A percentile compares a stretch with the other conserved stretches of the same genome.
Conservation (phyloP, 768 basidiomycete genomes). For the Lentinus tigrinus region DNA sequence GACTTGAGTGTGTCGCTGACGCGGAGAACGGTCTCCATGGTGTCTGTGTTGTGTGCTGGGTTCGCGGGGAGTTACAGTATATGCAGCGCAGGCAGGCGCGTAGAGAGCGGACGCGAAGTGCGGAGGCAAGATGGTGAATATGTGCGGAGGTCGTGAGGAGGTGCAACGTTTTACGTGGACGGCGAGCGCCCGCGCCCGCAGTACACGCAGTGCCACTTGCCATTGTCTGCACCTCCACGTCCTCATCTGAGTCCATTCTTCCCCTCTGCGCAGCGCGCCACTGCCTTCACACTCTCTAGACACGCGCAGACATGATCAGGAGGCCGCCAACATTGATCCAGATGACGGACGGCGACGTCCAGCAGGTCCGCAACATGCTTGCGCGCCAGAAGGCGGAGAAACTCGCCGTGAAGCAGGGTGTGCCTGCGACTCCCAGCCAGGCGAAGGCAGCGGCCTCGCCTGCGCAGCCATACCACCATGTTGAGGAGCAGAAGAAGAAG, state of each 20-base stretch:
- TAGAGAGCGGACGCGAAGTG: constrained; percentile 1
- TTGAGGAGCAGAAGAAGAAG: constrained; percentile 35
- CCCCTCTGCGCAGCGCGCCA: background rate
- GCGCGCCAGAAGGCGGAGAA: constrained; percentile 32
- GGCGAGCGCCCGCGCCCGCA: constrained; percentile 12
- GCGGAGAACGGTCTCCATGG: constrained; percentile 68
- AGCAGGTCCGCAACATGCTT: constrained; percentile 68
- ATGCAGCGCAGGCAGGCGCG: background rate
- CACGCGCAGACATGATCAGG: constrained; percentile 62
- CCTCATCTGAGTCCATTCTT: background rate
- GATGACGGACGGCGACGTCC: constrained; percentile 75
- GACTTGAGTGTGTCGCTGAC: constrained; percentile 68
- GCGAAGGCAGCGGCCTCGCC: constrained; percentile 7
- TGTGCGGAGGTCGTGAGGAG: background rate
- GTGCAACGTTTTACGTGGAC: constrained; percentile 5
- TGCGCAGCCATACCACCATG: constrained; percentile 25
- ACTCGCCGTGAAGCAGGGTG: constrained; percentile 1
- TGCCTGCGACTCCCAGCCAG: constrained; percentile 3
- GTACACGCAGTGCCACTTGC: constrained; percentile 8
- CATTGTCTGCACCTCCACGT: constrained; percentile 18
- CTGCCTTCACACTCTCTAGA: background rate
- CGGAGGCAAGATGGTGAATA: constrained; percentile 5
- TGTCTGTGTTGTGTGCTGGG: background rate
- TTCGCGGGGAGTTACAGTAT: background rate
- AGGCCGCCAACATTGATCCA: constrained; percentile 73